Evolutionary conservation across 176 grass and related monocot genomes (phyloP).

Genomic region (Phoenix dactylifera): DNA sequence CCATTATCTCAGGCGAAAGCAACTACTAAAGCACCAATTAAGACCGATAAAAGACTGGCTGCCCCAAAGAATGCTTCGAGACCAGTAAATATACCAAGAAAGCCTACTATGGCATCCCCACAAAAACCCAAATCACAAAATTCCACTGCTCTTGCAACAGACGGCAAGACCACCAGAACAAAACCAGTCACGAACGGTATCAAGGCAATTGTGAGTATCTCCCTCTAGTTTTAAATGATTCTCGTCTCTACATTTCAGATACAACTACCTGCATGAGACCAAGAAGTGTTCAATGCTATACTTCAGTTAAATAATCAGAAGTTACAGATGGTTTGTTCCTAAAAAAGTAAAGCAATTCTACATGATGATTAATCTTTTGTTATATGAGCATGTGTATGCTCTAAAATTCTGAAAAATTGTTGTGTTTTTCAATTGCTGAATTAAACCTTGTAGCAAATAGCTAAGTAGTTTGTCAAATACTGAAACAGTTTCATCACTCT

Average conservation of each 20-base stretch:
- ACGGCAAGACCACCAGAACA: constrained; percentile 13
- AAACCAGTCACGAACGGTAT: constrained; percentile 19
- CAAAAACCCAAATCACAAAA: constrained; percentile 13
- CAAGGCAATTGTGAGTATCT: constrained; percentile 33
- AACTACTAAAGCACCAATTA: constrained; percentile 8
- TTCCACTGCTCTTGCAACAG: constrained; percentile 20
- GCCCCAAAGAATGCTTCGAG: constrained; percentile 27
- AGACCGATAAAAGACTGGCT: constrained; percentile 19
- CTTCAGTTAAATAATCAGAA: no score
- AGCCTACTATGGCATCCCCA: not conserved
- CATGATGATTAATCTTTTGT: no score
- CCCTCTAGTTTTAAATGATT: not conserved
- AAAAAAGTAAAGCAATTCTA: no score
- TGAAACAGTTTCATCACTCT: not conserved
- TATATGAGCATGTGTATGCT: no score
- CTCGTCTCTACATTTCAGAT: no score
- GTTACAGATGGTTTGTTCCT: no score
- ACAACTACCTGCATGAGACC: no score
- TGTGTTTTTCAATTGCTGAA: no score
- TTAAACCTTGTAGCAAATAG: no score
- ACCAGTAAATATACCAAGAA: not conserved
- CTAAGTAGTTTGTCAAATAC: no score
- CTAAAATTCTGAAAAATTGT: no score
- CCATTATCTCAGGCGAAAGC: constrained; percentile 13
- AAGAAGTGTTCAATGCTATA: no score